These are phyloP conservation scores for Lepiota venenata DNA, from an alignment of 768 basidiomycete genomes.

Conservation along the genomic window DNA sequence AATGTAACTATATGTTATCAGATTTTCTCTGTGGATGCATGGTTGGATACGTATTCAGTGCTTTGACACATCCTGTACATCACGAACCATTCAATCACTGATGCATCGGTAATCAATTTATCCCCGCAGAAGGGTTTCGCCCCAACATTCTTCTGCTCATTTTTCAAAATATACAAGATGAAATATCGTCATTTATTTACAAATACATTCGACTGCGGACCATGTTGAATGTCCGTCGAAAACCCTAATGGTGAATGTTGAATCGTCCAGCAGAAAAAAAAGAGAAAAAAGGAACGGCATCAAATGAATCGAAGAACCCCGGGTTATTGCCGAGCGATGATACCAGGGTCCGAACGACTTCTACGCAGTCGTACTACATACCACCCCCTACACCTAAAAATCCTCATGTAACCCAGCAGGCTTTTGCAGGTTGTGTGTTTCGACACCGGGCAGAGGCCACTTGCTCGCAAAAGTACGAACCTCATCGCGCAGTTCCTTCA, in stretches of 20 bases:
- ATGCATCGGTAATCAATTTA: no score
- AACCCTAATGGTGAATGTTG: constrained; percentile 9
- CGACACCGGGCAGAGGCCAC: constrained; percentile 94
- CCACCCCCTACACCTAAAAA: constrained; percentile 13
- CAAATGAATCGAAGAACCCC: neutral
- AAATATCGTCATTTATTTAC: constrained; percentile 1
- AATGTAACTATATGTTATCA: no score
- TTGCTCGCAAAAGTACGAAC: constrained; percentile 77
- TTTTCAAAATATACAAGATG: constrained; percentile 4
- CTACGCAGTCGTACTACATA: no score
- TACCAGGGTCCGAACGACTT: neutral
- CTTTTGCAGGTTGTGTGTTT: constrained; percentile 42
- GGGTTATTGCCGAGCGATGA: neutral
- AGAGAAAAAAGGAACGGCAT: neutral
- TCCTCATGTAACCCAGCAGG: constrained; percentile 66
- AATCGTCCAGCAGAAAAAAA: constrained; percentile 4
- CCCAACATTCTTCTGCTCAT: no score
- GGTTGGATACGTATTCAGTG: no score
- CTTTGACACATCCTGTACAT: no score
- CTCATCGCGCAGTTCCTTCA: constrained; percentile 73
- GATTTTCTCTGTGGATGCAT: no score
- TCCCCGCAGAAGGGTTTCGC: no score
- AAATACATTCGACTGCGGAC: constrained; percentile 6
- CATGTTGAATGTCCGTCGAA: constrained; percentile 11
- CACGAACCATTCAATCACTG: no score